Conservation (phyloP, 768 basidiomycete species). For the Leccinum ochraceum region DNA sequence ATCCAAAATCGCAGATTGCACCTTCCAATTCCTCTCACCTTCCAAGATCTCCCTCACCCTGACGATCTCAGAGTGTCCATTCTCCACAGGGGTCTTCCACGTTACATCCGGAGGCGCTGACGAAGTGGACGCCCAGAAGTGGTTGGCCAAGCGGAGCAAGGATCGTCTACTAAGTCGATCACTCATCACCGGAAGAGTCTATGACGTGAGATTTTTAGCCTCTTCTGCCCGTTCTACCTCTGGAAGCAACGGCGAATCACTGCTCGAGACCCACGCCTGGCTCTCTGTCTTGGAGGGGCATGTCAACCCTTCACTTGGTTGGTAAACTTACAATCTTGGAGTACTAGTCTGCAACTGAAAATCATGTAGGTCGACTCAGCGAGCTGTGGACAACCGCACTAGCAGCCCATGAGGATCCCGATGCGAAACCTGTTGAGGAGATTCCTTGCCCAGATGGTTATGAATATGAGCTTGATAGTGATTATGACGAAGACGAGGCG, state of each 20-base stretch:
- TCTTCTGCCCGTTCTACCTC: neutral
- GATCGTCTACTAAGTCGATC: conserved; percentile 13
- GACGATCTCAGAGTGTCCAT: conserved; percentile 17
- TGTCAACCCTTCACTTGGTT: conserved; percentile 1
- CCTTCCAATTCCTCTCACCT: too few relatives aligned
- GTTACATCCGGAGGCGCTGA: neutral
- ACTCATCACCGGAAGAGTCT: conserved; percentile 18
- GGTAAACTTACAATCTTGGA: too few relatives aligned
- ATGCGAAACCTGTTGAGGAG: too few relatives aligned
- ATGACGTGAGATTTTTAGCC: conserved; percentile 23
- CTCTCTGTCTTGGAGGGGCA: conserved; percentile 15
- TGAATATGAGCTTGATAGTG: conserved; percentile 28
- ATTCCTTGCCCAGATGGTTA: conserved; percentile 12
- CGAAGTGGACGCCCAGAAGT: conserved; percentile 1
- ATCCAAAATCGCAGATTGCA: neutral
- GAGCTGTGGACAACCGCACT: too few relatives aligned
- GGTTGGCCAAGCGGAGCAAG: conserved; percentile 7
- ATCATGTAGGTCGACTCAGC: too few relatives aligned
- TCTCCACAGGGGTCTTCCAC: conserved; percentile 18
- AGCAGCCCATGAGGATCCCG: too few relatives aligned
- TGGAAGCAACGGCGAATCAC: too few relatives aligned
- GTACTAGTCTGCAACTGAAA: too few relatives aligned
- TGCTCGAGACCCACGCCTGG: conserved; percentile 16
- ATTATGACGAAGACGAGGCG: conserved; percentile 23
- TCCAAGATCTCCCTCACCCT: conserved; percentile 14